Base-by-base conservation (phyloP, 257 asterid species). In the Galeopsis tetrahit region DNA sequence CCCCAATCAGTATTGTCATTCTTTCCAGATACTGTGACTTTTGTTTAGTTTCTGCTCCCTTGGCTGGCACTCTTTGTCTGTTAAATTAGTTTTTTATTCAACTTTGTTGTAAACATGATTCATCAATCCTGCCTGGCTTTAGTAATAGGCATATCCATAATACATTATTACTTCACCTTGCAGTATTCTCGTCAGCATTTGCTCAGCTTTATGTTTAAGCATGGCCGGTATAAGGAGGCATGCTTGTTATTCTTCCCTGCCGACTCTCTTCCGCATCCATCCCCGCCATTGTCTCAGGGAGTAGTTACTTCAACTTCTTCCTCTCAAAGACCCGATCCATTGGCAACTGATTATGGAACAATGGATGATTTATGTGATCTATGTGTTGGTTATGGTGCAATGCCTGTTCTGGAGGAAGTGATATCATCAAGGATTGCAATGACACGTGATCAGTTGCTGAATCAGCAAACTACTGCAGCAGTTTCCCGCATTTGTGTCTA, bases 171-270 rank as follows among this genome's bases (percentile, higher is more conserved):
- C 39, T 65, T 78, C 61, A 33, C 73, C 58, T 83, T 85, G 88
- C 96, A 94, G 99, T 91, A 88, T 76, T 96, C 92, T 80, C 95
- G 91, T 46, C 97, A 89, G 81, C 93, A 91, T 84, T 66, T 94
- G 89, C 96, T 94, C 74, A 79, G 77, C 78, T 94, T 91, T 85
- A 88, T 94, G 95, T 91, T 94, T 83, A 85, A 86, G 86, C 98
- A 94, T 81, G 99, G 96, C 38, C 89, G 89, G 68, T 94, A 82
- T 68, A 81, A 85, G 81, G 98, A 94, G 76, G 97, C 96, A 52
- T 91, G 97, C 85, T 80, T 83, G 75, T 81, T 94, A 78, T 90
- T 91, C 82, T 91, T 94, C 68, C 97, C 99, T 73, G 82, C 83
- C 77, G 75, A 83, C 73, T 80, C 97, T 51, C 84, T 92, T 80